These are phyloP conservation scores for Neurospora sp. DNA, from an alignment of 495 filamentous ascomycete species.

Conservation along the genomic window DNA sequence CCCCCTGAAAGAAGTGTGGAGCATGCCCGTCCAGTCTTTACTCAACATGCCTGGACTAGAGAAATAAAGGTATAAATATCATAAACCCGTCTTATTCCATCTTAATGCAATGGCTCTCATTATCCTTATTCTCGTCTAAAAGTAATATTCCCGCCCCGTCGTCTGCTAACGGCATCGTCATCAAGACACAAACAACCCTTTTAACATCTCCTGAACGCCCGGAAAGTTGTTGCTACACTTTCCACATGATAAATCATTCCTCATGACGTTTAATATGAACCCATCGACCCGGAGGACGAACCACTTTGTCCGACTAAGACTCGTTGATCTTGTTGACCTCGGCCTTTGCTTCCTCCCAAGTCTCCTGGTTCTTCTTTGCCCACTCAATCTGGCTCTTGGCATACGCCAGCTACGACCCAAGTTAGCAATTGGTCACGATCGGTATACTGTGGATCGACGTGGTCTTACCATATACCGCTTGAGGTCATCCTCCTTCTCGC, in stretches of 20 bases:
- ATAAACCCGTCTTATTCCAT: neutral
- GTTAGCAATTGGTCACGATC: constrained; percentile 4
- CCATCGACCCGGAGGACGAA: neutral
- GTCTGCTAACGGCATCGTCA: neutral
- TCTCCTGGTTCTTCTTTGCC: constrained; percentile 94
- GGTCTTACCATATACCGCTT: constrained; percentile 83
- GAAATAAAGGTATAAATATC: neutral
- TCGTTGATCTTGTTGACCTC: constrained; percentile 82
- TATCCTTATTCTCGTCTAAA: neutral
- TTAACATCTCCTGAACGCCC: neutral
- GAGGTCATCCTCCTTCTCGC: constrained; percentile 88
- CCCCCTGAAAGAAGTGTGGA: neutral
- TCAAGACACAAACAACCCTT: neutral
- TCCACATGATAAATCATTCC: neutral
- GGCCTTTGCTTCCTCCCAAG: constrained; percentile 90
- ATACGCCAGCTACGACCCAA: constrained; percentile 63
- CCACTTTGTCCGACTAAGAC: constrained; percentile 12
- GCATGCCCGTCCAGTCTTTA: neutral
- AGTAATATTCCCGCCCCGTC: neutral
- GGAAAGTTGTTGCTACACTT: neutral
- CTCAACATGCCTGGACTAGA: neutral
- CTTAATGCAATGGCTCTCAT: neutral
- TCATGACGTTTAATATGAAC: neutral
- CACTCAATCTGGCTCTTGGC: constrained; percentile 92
- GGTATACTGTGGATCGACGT: neutral